A percentile compares a stretch with the other conserved stretches of the same genome.
phyloP scores from a whole-genome alignment of 176 grass and related monocot genomes.

The Oryza glaberrima region DNA sequence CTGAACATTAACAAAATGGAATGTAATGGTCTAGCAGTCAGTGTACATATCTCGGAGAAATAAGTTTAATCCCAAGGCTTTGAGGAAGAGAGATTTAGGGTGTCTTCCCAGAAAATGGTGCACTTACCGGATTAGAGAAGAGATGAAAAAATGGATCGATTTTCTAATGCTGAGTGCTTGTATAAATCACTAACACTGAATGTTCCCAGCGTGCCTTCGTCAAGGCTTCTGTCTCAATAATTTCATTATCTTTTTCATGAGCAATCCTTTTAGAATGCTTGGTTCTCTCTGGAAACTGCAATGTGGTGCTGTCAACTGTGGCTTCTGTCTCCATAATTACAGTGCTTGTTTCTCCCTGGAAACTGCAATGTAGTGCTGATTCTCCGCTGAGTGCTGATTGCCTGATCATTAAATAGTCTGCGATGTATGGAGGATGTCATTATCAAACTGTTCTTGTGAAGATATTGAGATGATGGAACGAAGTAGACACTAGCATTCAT shows the following conservation, averaged over 20 bases:
- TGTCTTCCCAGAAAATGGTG: slow-evolving; percentile 24
- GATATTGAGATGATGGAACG: not conserved
- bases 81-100: slow-evolving; percentile 13
- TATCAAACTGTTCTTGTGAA: not conserved
- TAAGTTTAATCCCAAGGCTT: slow-evolving; percentile 28
- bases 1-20: slow-evolving; percentile 3
- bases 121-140: not conserved
- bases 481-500: not conserved
- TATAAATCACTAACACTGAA: slow-evolving; percentile 17
- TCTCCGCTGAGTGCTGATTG: not conserved
- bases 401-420: not conserved
- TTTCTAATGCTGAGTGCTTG: slow-evolving; percentile 10
- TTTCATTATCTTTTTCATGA: not conserved
- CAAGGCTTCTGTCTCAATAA: not conserved
- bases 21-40: not conserved
- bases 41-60: slow-evolving; percentile 38
- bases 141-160: not conserved
- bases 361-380: not conserved
- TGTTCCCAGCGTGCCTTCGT: slow-evolving; percentile 17
- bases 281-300: not conserved
- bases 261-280: not conserved
- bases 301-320: not conserved
- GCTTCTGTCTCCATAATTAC: too few species aligned
- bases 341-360: not conserved
- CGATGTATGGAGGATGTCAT: not conserved